Percentiles rank a stretch among this genome's conserved stretches.
phyloP scores from a whole-genome alignment of 306 rosid species.

The Potentilla sterilis region DNA sequence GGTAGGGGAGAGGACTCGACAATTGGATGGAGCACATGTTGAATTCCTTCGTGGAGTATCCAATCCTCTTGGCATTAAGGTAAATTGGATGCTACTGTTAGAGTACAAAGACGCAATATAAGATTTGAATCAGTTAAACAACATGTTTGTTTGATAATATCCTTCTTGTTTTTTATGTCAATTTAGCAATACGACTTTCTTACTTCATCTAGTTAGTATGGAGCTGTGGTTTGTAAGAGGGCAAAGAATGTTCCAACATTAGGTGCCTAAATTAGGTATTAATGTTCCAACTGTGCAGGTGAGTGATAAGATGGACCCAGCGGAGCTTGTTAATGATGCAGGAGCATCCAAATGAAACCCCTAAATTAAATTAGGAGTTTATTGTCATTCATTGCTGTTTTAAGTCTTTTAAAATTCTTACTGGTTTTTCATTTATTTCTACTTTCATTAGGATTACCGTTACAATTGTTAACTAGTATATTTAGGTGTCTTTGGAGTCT shows the following conservation, averaged over 20 bases:
- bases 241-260: not conserved
- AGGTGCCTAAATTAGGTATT: not conserved
- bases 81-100: not conserved
- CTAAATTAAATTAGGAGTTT: too few relatives aligned
- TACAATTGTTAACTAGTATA: too few relatives aligned
- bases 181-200: too few relatives aligned
- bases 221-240: not conserved
- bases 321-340: slow-evolving; percentile 43
- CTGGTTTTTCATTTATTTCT: too few relatives aligned
- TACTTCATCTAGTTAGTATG: not conserved
- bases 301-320: slow-evolving; percentile 49
- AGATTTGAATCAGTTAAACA: not conserved
- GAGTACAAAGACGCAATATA: not conserved
- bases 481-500: too few relatives aligned
- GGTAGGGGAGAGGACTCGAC: slow-evolving; percentile 54
- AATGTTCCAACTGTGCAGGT: slow-evolving; percentile 33
- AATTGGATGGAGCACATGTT: slow-evolving; percentile 46
- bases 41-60: slow-evolving; percentile 49
- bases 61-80: slow-evolving; percentile 49
- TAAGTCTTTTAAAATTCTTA: too few relatives aligned
- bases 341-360: too few relatives aligned
- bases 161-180: not conserved
- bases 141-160: not conserved
- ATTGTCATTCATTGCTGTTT: too few relatives aligned
- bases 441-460: too few relatives aligned